Percentiles rank a stretch among this genome's conserved stretches.
phyloP scores from a whole-genome alignment of 352 stramenopile species.

The Phytopythium helicoides region DNA sequence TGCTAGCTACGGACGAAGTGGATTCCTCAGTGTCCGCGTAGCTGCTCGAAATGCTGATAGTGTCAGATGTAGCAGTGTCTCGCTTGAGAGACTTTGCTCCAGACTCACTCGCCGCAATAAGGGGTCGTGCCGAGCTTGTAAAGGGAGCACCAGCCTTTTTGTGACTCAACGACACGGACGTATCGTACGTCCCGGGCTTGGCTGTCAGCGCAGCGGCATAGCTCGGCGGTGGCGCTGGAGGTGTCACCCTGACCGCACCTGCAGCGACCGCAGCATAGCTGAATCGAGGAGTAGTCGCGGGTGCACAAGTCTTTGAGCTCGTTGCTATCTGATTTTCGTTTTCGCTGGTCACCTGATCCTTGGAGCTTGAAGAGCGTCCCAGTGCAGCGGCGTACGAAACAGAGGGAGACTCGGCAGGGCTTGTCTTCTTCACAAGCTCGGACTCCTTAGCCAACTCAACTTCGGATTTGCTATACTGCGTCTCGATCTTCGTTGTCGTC shows the following conservation, averaged over 20 bases:
- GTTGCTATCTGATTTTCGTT: conserved; percentile 3
- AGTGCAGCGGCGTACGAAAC: too few relatives aligned
- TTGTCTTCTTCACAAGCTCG: too few relatives aligned
- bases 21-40: conserved; percentile 81
- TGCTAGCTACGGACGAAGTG: conserved; percentile 34
- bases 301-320: conserved; percentile 1
- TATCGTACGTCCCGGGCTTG: conserved; percentile 6
- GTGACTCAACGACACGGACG: too few relatives aligned
- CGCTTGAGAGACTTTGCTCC: neutral
- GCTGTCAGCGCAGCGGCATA: conserved; percentile 70
- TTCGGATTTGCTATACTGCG: too few relatives aligned
- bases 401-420: too few relatives aligned
- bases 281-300: conserved; percentile 31
- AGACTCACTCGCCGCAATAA: neutral
- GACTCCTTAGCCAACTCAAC: too few relatives aligned
- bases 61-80: conserved; percentile 20
- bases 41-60: conserved; percentile 74
- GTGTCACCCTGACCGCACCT: conserved; percentile 48
- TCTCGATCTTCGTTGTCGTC: too few relatives aligned
- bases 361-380: conserved; percentile 25
- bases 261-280: conserved; percentile 74
- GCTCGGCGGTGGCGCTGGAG: conserved; percentile 35
- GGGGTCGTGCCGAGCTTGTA: neutral
- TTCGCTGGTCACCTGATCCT: conserved; percentile 23
- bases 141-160: neutral